Conservation (phyloP, 164 flowering plant genomes). For the Magnolia officinalis region DNA sequence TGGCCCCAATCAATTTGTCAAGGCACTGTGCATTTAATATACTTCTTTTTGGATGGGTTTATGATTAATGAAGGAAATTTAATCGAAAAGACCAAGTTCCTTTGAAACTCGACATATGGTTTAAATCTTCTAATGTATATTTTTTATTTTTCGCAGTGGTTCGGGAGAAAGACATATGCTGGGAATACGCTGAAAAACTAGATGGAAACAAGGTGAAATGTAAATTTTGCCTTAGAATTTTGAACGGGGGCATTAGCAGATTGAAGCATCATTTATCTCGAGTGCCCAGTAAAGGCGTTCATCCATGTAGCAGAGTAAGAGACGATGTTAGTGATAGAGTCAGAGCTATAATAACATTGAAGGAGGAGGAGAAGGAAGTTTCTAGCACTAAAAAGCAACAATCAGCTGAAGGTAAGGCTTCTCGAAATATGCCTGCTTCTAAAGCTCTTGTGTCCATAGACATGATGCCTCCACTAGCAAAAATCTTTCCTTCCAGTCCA, state of each 20-base stretch:
- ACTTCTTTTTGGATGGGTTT: not conserved
- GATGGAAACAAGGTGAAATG: conserved; percentile 92
- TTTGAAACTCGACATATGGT: not conserved
- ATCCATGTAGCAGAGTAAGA: conserved; percentile 85
- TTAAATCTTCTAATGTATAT: not conserved
- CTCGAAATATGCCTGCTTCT: conserved; percentile 26
- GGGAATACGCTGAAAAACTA: conserved; percentile 91
- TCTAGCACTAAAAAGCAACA: conserved; percentile 46
- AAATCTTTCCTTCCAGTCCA: conserved; percentile 39
- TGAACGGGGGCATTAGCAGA: conserved; percentile 92
- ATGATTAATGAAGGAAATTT: not conserved
- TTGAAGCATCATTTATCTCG: conserved; percentile 89
- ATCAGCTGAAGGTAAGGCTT: conserved; percentile 41
- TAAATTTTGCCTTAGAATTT: conserved; percentile 66
- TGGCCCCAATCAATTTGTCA: too few species aligned
- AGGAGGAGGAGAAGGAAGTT: conserved; percentile 64
- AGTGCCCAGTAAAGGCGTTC: conserved; percentile 89
- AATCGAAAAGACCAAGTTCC: not conserved
- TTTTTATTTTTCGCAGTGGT: conserved; percentile 55
- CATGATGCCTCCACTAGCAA: conserved; percentile 32
- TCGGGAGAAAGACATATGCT: conserved; percentile 89
- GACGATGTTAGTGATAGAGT: conserved; percentile 85
- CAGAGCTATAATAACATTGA: conserved; percentile 53
- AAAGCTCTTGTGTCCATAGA: conserved; percentile 40
- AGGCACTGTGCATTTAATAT: not conserved